phyloP scores from a whole-genome alignment of 2,329 filamentous ascomycete species.

The Trichothecium roseum region DNA sequence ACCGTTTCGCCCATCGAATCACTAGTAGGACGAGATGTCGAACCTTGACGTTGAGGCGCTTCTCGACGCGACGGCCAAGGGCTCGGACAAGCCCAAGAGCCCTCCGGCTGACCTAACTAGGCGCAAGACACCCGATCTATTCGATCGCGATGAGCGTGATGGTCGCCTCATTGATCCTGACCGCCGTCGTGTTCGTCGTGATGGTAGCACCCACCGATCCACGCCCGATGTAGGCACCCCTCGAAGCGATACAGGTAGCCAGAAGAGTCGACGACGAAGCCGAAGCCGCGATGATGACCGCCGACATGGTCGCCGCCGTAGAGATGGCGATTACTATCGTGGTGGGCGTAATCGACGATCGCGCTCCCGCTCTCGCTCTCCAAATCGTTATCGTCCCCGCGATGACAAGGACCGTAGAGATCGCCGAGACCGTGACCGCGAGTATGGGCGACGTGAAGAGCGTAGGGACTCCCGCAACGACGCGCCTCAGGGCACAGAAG shows the following conservation, averaged over 20 bases:
- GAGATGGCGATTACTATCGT: constrained; percentile 63
- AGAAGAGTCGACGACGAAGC: constrained; percentile 73
- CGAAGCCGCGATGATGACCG: constrained; percentile 68
- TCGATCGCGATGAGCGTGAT: constrained; percentile 34
- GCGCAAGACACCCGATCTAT: constrained; percentile 8
- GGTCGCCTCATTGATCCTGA: constrained; percentile 31
- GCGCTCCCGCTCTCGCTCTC: constrained; percentile 63
- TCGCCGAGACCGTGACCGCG: constrained; percentile 29
- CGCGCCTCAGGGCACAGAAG: constrained; percentile 69
- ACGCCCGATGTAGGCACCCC: constrained; percentile 55
- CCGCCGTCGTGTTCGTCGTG: constrained; percentile 40
- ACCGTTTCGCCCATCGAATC: background rate
- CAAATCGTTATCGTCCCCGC: constrained; percentile 47
- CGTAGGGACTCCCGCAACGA: constrained; percentile 33
- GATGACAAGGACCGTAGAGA: constrained; percentile 40
- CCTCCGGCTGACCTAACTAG: constrained; percentile 36
- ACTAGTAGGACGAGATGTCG: constrained; percentile 27
- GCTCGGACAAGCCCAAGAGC: constrained; percentile 35
- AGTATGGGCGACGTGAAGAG: constrained; percentile 36
- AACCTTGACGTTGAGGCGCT: constrained; percentile 75
- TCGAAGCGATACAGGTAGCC: constrained; percentile 66
- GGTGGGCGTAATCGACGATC: constrained; percentile 37
- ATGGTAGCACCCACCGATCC: constrained; percentile 41
- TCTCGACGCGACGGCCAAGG: constrained; percentile 72
- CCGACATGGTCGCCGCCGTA: constrained; percentile 62